Evolutionary conservation across 2,329 filamentous ascomycete species (phyloP), one percentile per base, ranked within the genome.

Genomic region (Monilinia fructigena): DNA sequence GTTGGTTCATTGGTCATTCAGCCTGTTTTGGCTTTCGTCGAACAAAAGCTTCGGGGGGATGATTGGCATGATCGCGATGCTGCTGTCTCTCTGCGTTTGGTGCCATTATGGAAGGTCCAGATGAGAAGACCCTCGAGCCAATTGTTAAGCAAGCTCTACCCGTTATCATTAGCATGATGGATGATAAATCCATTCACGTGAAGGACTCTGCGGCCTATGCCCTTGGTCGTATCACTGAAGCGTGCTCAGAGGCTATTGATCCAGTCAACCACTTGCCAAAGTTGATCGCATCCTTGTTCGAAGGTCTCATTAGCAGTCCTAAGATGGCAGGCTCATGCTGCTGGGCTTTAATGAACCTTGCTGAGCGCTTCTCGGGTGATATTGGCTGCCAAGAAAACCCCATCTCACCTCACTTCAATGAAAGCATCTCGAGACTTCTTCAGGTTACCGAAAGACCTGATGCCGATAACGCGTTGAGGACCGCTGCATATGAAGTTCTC

Each of bases 321-420:
- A 97, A 96, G 86, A 99, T 99, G 89, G 95, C 94, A 42, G 89
- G 92, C 65, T 99, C 95, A 40, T 98, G 95, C 87, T 99, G 95
- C 82, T 97, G 96, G 95, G 93, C 95, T 42, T 82, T 99, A 72
- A 98, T 99, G 92, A 99, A 98, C 80, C 82, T 99, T 76, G 94
- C 95, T 14, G 95, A 99, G 77, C 90, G 93, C 69, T 99, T 98
- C 77, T 91, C 93, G 40, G 92, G 93, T 67, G 93, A 97, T 65
- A 85, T 89, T 66, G 92, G 91, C 60, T 89, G 89, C 68, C 74
- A 82, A 53, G 82, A 89, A 74, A 99, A 98, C 80, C 85, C 92
- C 54, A 83, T 99, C 60, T 96, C 93, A 2, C 87, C 89, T 69
- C 92, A 97, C 80, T 99, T 99, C 82, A 90, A 97, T 80, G 87